phyloP scores from a whole-genome alignment of 306 rosid species.

The Fagus crenata region DNA sequence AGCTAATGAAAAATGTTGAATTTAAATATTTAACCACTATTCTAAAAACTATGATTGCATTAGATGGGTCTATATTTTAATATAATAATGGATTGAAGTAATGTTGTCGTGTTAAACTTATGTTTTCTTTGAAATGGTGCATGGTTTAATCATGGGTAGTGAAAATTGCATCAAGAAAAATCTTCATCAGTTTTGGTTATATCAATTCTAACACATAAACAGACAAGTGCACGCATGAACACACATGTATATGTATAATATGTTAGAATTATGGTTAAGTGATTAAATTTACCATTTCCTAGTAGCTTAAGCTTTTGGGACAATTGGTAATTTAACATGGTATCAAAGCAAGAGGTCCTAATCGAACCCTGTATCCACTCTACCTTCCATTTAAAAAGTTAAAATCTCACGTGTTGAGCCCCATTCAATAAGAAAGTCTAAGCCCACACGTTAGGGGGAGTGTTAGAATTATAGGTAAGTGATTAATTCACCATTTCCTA shows the following conservation, averaged over 20 bases:
- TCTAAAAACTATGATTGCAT: neutral
- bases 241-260: neutral
- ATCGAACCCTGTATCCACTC: too few species aligned
- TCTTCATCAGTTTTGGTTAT: neutral
- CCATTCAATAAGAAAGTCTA: too few species aligned
- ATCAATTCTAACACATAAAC: neutral
- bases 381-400: too few species aligned
- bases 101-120: neutral
- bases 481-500: too few species aligned
- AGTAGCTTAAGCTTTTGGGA: too few species aligned
- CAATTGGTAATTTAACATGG: too few species aligned
- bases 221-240: neutral
- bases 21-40: too few species aligned
- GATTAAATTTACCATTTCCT: too few species aligned
- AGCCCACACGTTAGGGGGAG: neutral
- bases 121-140: neutral
- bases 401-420: too few species aligned
- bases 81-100: neutral
- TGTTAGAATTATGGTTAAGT: too few species aligned
- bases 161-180: constrained; percentile 1
- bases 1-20: too few species aligned
- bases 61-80: neutral
- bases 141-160: neutral
- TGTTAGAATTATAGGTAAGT: neutral
- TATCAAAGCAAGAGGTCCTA: too few species aligned